Percentiles rank a stretch among this genome's conserved stretches.
phyloP scores from a whole-genome alignment of 2,329 filamentous ascomycete genomes.

The Diaporthe amygdali region DNA sequence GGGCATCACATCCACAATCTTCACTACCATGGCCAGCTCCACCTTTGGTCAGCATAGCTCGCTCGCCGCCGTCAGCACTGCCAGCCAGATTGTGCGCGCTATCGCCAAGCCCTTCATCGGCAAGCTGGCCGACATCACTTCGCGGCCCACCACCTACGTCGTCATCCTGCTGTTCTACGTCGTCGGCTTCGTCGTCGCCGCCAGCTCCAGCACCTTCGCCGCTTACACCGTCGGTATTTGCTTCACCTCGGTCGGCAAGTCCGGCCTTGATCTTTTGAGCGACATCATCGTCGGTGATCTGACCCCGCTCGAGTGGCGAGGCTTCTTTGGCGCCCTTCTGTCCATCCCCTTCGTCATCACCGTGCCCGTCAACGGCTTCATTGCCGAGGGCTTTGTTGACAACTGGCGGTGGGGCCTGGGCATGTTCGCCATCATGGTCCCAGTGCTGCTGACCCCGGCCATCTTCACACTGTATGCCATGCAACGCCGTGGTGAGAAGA shows the following conservation, averaged over 20 bases:
- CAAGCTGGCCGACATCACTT: conserved; percentile 44
- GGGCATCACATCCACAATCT: conserved; percentile 40
- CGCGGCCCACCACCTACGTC: conserved; percentile 44
- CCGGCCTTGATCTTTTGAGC: conserved; percentile 41
- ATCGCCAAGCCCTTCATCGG: conserved; percentile 45
- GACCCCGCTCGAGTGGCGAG: conserved; percentile 42
- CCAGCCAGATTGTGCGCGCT: conserved; percentile 42
- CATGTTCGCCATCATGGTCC: conserved; percentile 66
- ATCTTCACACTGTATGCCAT: conserved; percentile 61
- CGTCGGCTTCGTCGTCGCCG: conserved; percentile 41
- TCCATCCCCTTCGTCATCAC: conserved; percentile 40
- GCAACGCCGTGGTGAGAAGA: conserved; percentile 60
- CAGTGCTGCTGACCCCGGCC: conserved; percentile 60
- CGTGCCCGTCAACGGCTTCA: conserved; percentile 46
- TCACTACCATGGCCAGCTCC: conserved; percentile 39
- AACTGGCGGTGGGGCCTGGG: conserved; percentile 69
- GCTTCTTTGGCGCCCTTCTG: conserved; percentile 39
- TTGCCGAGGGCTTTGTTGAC: conserved; percentile 34
- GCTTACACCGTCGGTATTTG: conserved; percentile 42
- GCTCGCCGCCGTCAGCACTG: conserved; percentile 38
- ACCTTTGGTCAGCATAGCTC: conserved; percentile 39
- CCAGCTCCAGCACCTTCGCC: conserved; percentile 37
- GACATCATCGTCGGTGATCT: conserved; percentile 43
- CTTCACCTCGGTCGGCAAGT: conserved; percentile 43
- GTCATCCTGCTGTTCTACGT: conserved; percentile 44